A percentile compares a stretch with the other conserved stretches of the same genome.
Evolutionary conservation across 805 yeast species (phyloP).

Genomic region (Yarrowia sp.): DNA sequence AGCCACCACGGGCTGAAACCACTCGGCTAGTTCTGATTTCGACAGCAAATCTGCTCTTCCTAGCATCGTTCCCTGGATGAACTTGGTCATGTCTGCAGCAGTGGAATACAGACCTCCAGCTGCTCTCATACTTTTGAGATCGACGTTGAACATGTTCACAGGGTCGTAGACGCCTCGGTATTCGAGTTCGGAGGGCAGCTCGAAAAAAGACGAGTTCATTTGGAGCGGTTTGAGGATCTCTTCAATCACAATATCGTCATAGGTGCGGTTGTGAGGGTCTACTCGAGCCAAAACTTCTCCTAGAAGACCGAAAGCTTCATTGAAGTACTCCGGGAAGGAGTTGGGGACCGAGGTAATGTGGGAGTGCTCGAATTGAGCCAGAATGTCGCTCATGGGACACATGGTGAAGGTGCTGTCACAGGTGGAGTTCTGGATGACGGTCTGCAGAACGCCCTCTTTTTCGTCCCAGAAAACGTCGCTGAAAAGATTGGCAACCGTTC

Average conservation of each 20-base stretch:
- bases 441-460: neutral
- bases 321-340: slow-evolving; percentile 32
- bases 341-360: slow-evolving; percentile 16
- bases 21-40: slow-evolving; percentile 6
- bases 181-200: neutral
- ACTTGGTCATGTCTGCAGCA: slow-evolving; percentile 7
- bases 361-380: slow-evolving; percentile 6
- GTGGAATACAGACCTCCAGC: slow-evolving; percentile 28
- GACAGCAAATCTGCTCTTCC: neutral
- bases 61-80: slow-evolving; percentile 25
- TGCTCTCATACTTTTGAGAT: neutral
- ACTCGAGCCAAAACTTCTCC: slow-evolving; percentile 5
- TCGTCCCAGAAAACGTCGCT: slow-evolving; percentile 10
- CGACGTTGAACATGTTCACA: neutral
- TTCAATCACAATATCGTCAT: slow-evolving; percentile 4
- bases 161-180: slow-evolving; percentile 7
- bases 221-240: slow-evolving; percentile 10
- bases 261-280: neutral
- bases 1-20: slow-evolving; percentile 20
- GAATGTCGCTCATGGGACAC: slow-evolving; percentile 1
- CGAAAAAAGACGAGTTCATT: slow-evolving; percentile 18
- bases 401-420: slow-evolving; percentile 2
- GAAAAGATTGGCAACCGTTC: slow-evolving; percentile 1
- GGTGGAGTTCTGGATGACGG: neutral
- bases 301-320: slow-evolving; percentile 8